Percentiles rank a stretch among this genome's conserved stretches.
Conservation (phyloP, 352 stramenopile species). For the Phytopythium sindhum region DNA sequence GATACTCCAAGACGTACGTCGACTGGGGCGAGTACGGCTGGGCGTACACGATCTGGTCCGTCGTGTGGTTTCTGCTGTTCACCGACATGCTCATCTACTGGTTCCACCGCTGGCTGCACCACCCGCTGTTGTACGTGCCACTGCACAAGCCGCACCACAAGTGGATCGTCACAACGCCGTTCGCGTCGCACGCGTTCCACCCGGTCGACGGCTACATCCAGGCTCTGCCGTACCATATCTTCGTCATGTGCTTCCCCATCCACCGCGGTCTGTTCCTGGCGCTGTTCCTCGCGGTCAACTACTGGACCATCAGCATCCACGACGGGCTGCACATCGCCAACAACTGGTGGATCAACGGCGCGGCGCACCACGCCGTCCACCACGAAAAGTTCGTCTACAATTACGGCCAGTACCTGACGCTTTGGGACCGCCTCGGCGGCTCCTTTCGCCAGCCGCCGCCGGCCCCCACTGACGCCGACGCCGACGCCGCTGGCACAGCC, state of each 20-base stretch:
- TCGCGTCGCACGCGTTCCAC: constrained; percentile 72
- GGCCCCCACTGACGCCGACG: constrained; percentile 6
- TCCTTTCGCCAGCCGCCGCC: constrained; percentile 50
- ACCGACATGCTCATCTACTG: constrained; percentile 83
- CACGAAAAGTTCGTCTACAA: constrained; percentile 72
- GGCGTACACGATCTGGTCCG: constrained; percentile 36
- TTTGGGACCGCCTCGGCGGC: constrained; percentile 66
- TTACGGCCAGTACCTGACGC: constrained; percentile 72
- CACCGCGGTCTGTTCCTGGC: constrained; percentile 56
- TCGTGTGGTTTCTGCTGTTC: constrained; percentile 63
- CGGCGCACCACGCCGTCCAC: constrained; percentile 60
- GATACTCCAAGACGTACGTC: constrained; percentile 50
- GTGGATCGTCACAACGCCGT: constrained; percentile 68
- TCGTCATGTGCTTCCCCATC: constrained; percentile 61
- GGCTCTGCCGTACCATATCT: constrained; percentile 65
- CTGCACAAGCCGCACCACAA: constrained; percentile 80
- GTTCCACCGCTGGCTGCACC: constrained; percentile 72
- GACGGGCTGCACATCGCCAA: constrained; percentile 51
- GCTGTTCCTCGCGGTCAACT: constrained; percentile 63
- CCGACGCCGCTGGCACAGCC: constrained; percentile 10
- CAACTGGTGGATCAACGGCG: constrained; percentile 63
- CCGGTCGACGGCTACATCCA: constrained; percentile 71
- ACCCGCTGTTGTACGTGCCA: constrained; percentile 52
- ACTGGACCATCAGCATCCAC: constrained; percentile 82
- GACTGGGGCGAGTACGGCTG: constrained; percentile 37